Conservation (phyloP, 768 basidiomycete species). For the Mycena albidolilacea region DNA sequence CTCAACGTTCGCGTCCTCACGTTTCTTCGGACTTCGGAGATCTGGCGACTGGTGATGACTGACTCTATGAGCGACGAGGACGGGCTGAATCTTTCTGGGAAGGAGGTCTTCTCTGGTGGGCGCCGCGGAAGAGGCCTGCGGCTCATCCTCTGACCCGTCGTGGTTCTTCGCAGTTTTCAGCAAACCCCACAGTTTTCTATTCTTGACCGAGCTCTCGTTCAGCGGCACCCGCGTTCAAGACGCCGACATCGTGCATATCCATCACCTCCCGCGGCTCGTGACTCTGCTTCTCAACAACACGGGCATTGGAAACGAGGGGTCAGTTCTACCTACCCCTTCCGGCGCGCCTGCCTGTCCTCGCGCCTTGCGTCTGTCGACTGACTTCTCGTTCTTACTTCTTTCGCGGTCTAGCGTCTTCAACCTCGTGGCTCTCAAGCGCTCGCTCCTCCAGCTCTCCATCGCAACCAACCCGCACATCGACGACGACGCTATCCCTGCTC, state of each 20-base stretch:
- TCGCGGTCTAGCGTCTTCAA: constrained; percentile 64
- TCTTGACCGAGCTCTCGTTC: constrained; percentile 66
- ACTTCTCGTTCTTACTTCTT: not conserved
- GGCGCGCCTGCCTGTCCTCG: not conserved
- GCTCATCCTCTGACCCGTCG: constrained; percentile 5
- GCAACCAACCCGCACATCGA: constrained; percentile 67
- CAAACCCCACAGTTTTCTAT: constrained; percentile 65
- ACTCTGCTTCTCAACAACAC: constrained; percentile 66
- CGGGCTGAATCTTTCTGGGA: constrained; percentile 64
- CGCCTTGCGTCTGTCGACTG: constrained; percentile 29
- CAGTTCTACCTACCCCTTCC: constrained; percentile 36
- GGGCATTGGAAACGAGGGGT: constrained; percentile 76
- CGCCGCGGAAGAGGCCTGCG: constrained; percentile 12
- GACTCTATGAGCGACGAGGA: constrained; percentile 63
- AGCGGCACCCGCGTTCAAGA: constrained; percentile 60
- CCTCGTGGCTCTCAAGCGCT: constrained; percentile 68
- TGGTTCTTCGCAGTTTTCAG: constrained; percentile 59
- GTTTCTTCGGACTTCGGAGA: constrained; percentile 61
- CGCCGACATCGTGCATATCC: constrained; percentile 65
- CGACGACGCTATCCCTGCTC: constrained; percentile 70
- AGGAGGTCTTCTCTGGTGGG: constrained; percentile 61
- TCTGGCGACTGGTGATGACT: constrained; percentile 60
- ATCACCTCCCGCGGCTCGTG: constrained; percentile 66
- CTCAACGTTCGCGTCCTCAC: constrained; percentile 62
- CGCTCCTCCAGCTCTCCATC: constrained; percentile 67